phyloP scores from a whole-genome alignment of 78 protist species.

The Protostelium mycophagum region DNA sequence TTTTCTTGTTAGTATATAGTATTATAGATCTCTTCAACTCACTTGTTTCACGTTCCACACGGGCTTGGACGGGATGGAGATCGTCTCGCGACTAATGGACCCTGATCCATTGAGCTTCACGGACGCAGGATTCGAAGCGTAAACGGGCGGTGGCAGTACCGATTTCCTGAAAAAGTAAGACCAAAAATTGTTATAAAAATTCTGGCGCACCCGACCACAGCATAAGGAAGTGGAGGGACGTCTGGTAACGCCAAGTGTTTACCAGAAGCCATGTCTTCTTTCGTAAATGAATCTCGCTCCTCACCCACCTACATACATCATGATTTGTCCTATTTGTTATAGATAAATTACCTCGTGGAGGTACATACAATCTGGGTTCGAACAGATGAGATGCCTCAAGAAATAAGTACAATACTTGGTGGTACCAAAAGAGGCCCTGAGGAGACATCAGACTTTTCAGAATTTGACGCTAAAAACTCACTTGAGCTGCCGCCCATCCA shows the following conservation, averaged over 20 bases:
- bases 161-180: background rate
- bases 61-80: background rate
- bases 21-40: no score
- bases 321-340: background rate
- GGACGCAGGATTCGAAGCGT: background rate
- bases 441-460: constrained; percentile 9
- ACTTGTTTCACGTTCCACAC: background rate
- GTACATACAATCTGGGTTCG: constrained; percentile 94
- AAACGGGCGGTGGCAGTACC: background rate
- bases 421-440: constrained; percentile 88
- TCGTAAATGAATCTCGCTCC: background rate
- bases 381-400: constrained; percentile 70
- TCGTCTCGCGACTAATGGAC: background rate
- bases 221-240: background rate
- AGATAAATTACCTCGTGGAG: constrained; percentile 73
- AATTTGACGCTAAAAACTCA: constrained; percentile 5
- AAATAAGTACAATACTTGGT: constrained; percentile 93
- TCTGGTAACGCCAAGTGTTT: background rate
- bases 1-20: no score
- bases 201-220: background rate
- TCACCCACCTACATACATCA: background rate
- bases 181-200: background rate
- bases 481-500: constrained; percentile 67
- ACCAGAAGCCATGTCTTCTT: background rate
- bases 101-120: background rate